Percentiles rank a stretch among this genome's conserved stretches.
Evolutionary conservation across 2,329 filamentous ascomycete genomes (phyloP).

Genomic region (Incumbomyces lentus): DNA sequence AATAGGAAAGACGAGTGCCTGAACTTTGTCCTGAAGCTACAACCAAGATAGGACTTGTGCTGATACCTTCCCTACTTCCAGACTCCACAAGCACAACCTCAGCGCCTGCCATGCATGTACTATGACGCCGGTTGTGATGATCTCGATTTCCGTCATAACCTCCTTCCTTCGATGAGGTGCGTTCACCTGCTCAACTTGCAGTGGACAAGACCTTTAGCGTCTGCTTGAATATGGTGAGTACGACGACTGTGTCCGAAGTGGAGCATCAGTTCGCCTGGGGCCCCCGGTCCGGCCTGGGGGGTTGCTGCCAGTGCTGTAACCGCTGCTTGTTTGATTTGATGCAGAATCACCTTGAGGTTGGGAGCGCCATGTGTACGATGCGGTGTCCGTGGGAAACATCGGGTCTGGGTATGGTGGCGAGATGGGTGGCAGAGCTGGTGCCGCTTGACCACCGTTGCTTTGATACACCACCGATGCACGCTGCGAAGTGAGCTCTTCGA

Average conservation of each 20-base stretch:
- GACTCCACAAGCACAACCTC: background rate
- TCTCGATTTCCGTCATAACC: background rate
- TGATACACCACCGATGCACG: conserved; percentile 8
- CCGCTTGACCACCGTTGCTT: background rate
- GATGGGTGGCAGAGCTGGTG: background rate
- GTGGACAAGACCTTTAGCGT: background rate
- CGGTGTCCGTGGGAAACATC: background rate
- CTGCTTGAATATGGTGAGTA: conserved; percentile 1
- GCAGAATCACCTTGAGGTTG: background rate
- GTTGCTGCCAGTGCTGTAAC: background rate
- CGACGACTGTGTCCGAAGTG: background rate
- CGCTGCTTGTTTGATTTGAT: background rate
- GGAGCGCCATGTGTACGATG: background rate
- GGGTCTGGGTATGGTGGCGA: background rate
- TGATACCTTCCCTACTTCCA: background rate
- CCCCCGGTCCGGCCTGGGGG: too few species aligned
- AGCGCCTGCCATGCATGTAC: conserved; percentile 1
- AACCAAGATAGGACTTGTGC: background rate
- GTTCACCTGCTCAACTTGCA: background rate
- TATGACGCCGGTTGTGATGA: background rate
- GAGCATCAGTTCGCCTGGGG: too few species aligned
- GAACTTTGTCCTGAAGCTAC: background rate
- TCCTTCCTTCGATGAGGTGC: background rate
- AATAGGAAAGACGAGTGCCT: background rate
- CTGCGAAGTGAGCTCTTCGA: conserved; percentile 11